Evolutionary conservation across 768 basidiomycete species (phyloP).

Genomic region (Mycena amicta): DNA sequence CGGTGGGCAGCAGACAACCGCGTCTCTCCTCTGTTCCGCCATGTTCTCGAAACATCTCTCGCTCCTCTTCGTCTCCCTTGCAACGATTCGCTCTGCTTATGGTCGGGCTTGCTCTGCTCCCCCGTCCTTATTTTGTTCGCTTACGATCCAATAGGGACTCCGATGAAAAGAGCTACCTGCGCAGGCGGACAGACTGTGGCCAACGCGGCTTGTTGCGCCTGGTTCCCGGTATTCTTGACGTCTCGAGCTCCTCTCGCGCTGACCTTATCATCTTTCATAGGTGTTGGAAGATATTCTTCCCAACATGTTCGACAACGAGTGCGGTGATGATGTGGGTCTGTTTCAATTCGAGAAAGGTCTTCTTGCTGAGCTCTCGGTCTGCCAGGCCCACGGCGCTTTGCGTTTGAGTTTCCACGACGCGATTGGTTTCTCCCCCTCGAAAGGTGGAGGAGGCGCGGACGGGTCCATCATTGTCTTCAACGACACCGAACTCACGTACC

Average conservation of each 20-base stretch:
- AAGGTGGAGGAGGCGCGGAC: constrained; percentile 24
- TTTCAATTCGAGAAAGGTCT: constrained; percentile 28
- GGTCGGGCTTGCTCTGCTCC: too few relatives aligned
- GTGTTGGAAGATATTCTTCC: constrained; percentile 33
- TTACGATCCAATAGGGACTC: too few relatives aligned
- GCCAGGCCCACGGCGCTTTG: constrained; percentile 13
- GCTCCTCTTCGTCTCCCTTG: too few relatives aligned
- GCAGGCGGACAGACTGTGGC: constrained; percentile 32
- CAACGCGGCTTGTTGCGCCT: constrained; percentile 34
- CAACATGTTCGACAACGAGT: constrained; percentile 33
- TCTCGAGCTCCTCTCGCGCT: too few relatives aligned
- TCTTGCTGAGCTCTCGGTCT: constrained; percentile 27
- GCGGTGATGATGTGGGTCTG: constrained; percentile 36
- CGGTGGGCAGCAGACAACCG: too few relatives aligned
- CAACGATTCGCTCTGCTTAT: too few relatives aligned
- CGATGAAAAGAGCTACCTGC: constrained; percentile 24
- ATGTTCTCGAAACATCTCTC: too few relatives aligned
- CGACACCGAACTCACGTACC: constrained; percentile 30
- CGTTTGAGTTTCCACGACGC: constrained; percentile 23
- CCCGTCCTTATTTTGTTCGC: too few relatives aligned
- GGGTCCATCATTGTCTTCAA: constrained; percentile 34
- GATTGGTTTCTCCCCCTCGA: constrained; percentile 23
- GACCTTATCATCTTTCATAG: too few relatives aligned
- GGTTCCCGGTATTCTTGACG: constrained; percentile 30
- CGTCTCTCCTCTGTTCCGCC: too few relatives aligned